A percentile compares a stretch with the other conserved stretches of the same genome.
Evolutionary conservation across 805 yeast species (phyloP).

Genomic region (Pichia heedii): DNA sequence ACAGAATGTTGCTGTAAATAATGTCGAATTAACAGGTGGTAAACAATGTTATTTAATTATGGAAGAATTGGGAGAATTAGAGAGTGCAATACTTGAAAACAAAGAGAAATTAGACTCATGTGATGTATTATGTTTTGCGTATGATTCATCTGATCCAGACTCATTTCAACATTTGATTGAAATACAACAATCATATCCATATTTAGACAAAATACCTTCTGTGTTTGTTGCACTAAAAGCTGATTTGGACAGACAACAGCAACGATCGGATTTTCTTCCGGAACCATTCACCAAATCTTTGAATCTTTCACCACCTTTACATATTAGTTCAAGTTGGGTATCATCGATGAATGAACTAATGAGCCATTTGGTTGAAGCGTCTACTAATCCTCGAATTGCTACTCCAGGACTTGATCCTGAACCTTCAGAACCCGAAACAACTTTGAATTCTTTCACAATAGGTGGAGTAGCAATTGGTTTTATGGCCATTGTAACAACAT

Average conservation of each 20-base stretch:
- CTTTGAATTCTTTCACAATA: constrained; percentile 43
- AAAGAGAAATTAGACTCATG: constrained; percentile 64
- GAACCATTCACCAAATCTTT: constrained; percentile 70
- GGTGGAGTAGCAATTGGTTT: constrained; percentile 66
- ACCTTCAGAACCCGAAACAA: constrained; percentile 35
- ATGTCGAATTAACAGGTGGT: constrained; percentile 89
- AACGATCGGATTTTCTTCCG: constrained; percentile 76
- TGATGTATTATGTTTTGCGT: constrained; percentile 82
- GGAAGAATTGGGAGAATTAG: constrained; percentile 85
- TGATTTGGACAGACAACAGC: constrained; percentile 92
- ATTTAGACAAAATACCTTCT: constrained; percentile 60
- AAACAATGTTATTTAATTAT: constrained; percentile 87
- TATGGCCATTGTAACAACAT: constrained; percentile 51
- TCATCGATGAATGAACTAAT: constrained; percentile 78
- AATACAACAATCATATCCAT: constrained; percentile 49
- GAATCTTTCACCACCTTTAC: constrained; percentile 71
- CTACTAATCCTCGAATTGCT: constrained; percentile 64
- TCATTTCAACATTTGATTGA: constrained; percentile 78
- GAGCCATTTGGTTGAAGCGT: constrained; percentile 81
- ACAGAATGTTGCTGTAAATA: constrained; percentile 79
- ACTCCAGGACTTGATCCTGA: constrained; percentile 75
- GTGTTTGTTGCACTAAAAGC: constrained; percentile 91
- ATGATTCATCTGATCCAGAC: constrained; percentile 95
- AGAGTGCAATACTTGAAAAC: constrained; percentile 73
- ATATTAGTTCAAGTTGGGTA: constrained; percentile 85